Percentiles rank a stretch among this genome's conserved stretches.
Conservation (phyloP, 306 rosid genomes). For the Begonia masoniana region DNA sequence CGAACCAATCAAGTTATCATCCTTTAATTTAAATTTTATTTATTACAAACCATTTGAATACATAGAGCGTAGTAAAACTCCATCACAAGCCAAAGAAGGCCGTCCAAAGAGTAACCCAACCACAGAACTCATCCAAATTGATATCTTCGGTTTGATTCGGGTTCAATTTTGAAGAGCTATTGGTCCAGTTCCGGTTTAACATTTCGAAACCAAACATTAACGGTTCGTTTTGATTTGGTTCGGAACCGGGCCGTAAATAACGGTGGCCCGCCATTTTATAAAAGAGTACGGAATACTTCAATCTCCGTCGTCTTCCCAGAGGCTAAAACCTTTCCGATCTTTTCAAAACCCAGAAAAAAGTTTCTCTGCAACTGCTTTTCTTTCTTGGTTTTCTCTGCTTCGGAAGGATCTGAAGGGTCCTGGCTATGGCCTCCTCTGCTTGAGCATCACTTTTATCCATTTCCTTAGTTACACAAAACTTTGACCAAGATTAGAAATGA, state of each 20-base stretch:
- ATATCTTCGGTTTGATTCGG: not conserved
- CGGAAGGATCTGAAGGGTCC: constrained; percentile 17
- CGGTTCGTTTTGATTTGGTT: not conserved
- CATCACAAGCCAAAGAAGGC: too few relatives aligned
- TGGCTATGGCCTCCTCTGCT: constrained; percentile 36
- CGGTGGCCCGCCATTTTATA: too few relatives aligned
- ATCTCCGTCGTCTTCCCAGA: too few relatives aligned
- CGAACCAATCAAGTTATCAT: not conserved
- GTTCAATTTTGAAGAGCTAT: not conserved
- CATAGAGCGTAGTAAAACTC: too few relatives aligned
- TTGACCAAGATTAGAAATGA: too few relatives aligned
- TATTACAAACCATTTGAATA: too few relatives aligned
- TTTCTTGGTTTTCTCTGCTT: constrained; percentile 17
- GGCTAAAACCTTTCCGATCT: constrained; percentile 22
- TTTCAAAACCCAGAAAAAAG: constrained; percentile 23
- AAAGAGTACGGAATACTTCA: too few relatives aligned
- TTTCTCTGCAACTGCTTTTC: constrained; percentile 8
- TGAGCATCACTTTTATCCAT: constrained; percentile 44
- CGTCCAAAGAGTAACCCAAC: not conserved
- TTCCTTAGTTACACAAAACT: constrained; percentile 36
- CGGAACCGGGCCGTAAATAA: not conserved
- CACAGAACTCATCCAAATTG: not conserved
- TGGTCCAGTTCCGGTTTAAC: too few relatives aligned
- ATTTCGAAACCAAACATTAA: not conserved
- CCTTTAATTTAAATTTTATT: too few relatives aligned